phyloP scores from a whole-genome alignment of 106 monocot genomes.

The Acanthochlamys bracteata region DNA sequence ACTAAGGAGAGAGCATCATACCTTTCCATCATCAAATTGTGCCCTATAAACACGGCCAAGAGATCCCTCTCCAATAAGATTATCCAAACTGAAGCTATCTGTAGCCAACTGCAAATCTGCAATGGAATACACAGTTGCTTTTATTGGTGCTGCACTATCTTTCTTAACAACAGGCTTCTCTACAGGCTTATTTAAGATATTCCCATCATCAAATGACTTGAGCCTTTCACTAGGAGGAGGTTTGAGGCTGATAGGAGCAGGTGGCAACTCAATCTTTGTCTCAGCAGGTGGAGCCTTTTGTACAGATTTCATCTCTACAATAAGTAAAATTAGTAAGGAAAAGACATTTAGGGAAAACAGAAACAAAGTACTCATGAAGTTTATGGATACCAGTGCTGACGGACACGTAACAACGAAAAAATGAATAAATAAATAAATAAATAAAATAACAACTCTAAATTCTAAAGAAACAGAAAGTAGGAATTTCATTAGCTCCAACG shows the following conservation, averaged over 20 bases:
- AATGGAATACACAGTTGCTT: conserved; percentile 57
- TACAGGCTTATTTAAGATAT: conserved; percentile 22
- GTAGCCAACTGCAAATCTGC: conserved; percentile 93
- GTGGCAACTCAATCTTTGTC: conserved; percentile 17
- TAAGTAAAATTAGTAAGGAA: not conserved
- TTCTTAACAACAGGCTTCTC: conserved; percentile 29
- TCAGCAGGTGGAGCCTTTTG: conserved; percentile 20
- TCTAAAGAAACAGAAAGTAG: too few species aligned
- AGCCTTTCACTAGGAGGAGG: conserved; percentile 43
- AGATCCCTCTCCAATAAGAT: conserved; percentile 71
- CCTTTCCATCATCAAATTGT: conserved; percentile 83
- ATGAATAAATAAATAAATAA: too few species aligned
- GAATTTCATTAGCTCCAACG: too few species aligned
- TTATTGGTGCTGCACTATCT: conserved; percentile 29
- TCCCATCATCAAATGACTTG: conserved; percentile 69
- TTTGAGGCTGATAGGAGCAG: conserved; percentile 42
- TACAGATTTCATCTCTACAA: conserved; percentile 51
- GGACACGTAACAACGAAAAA: too few species aligned
- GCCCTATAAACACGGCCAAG: conserved; percentile 83
- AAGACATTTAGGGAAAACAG: too few species aligned
- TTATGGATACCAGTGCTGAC: too few species aligned
- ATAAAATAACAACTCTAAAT: too few species aligned
- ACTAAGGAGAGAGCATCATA: too few species aligned
- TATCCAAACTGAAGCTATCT: conserved; percentile 72
- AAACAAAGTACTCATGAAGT: too few species aligned